Conservation (phyloP, 169 alveolate genomes). For the Eimeria tenella region DNA sequence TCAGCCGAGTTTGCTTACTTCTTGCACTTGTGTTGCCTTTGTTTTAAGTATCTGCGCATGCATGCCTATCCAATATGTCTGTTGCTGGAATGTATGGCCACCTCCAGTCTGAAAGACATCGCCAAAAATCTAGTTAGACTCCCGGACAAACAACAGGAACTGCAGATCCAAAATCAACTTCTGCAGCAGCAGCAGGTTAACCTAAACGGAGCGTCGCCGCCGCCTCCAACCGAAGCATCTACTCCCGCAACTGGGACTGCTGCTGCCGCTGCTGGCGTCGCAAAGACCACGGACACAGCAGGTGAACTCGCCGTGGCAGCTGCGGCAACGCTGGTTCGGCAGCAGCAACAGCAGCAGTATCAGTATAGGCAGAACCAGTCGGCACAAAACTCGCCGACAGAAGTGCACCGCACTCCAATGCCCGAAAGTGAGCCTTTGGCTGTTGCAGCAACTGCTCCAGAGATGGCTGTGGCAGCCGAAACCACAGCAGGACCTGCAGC, state of each 20-base stretch:
- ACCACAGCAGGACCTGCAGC: no score
- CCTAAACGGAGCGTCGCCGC: background rate
- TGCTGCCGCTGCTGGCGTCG: background rate
- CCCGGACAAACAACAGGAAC: background rate
- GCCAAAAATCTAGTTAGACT: conserved; percentile 75
- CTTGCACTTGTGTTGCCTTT: conserved; percentile 87
- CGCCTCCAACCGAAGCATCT: background rate
- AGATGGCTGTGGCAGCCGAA: background rate
- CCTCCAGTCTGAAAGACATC: conserved; percentile 95
- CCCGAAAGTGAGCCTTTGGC: background rate
- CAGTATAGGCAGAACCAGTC: background rate
- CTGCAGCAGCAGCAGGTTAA: background rate
- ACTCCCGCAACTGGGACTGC: conserved; percentile 8
- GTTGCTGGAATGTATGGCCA: conserved; percentile 94
- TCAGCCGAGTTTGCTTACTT: conserved; percentile 83
- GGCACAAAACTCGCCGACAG: background rate
- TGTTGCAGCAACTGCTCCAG: background rate
- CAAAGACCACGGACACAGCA: background rate
- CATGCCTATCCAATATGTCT: conserved; percentile 92
- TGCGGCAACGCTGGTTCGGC: conserved; percentile 1
- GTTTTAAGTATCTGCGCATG: conserved; percentile 88
- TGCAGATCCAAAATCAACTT: background rate
- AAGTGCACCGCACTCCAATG: background rate
- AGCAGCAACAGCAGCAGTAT: conserved; percentile 24
- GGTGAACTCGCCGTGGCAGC: background rate